phyloP scores from a whole-genome alignment of 257 asterid genomes.

The Lantana camara region DNA sequence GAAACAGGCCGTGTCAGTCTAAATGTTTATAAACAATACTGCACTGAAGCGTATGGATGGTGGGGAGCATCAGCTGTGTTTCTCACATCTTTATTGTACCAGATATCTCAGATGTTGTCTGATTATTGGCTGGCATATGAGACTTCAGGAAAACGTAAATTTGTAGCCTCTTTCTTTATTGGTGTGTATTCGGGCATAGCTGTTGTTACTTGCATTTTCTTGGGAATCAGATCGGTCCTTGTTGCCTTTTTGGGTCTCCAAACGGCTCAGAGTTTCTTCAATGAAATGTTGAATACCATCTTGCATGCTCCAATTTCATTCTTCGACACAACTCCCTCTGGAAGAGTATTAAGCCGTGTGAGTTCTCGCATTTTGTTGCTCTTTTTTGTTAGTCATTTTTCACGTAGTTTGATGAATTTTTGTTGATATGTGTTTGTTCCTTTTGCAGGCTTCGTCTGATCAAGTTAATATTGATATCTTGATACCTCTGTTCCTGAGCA shows the following conservation, averaged over 20 bases:
- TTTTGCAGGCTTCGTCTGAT: constrained; percentile 66
- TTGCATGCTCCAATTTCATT: constrained; percentile 88
- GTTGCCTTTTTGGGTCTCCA: constrained; percentile 49
- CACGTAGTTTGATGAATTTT: neutral
- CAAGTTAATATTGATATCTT: constrained; percentile 52
- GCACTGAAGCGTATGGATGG: constrained; percentile 75
- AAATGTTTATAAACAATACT: constrained; percentile 52
- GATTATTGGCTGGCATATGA: constrained; percentile 84
- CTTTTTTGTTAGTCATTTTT: neutral
- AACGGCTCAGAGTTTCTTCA: constrained; percentile 56
- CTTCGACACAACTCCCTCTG: constrained; percentile 91
- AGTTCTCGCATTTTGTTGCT: constrained; percentile 20
- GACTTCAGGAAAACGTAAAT: constrained; percentile 46
- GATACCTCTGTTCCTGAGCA: constrained; percentile 51
- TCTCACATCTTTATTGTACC: constrained; percentile 47
- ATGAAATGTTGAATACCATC: constrained; percentile 48
- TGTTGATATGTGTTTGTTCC: neutral
- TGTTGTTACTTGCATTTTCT: constrained; percentile 33
- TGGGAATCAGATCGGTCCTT: constrained; percentile 37
- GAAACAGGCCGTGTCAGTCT: constrained; percentile 63
- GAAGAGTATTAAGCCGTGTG: constrained; percentile 76
- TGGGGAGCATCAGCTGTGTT: constrained; percentile 53
- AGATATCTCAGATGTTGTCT: constrained; percentile 42
- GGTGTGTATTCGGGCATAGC: constrained; percentile 45
- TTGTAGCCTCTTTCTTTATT: constrained; percentile 48